Conservation (phyloP, 257 asterid species). For the Gentiana dahurica region DNA sequence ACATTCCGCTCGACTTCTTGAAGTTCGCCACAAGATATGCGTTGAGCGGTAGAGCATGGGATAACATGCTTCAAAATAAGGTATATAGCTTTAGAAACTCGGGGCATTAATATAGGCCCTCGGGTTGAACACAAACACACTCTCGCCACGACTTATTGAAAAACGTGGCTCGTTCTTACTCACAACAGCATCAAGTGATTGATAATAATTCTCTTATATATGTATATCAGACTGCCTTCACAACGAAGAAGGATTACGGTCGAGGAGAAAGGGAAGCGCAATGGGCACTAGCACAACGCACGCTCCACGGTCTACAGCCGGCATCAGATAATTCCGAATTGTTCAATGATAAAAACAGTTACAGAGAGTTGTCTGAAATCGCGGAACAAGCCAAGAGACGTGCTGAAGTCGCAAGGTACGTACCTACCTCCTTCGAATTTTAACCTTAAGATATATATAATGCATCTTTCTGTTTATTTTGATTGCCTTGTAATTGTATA, state of each 20-base stretch:
- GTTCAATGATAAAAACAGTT: slow-evolving; percentile 27
- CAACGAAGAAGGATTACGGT: slow-evolving; percentile 47
- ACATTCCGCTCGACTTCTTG: slow-evolving; percentile 37
- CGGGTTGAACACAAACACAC: not conserved
- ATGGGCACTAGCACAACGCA: slow-evolving; percentile 50
- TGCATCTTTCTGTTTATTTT: not conserved
- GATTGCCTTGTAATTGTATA: not conserved
- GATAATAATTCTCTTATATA: not conserved
- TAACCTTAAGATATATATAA: not conserved
- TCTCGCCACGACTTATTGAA: not conserved
- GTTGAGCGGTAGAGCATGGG: slow-evolving; percentile 41
- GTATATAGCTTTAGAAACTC: slow-evolving; percentile 4
- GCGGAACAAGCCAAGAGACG: slow-evolving; percentile 57
- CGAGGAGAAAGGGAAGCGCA: slow-evolving; percentile 52
- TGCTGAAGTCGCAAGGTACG: slow-evolving; percentile 48
- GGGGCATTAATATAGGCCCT: too few species aligned
- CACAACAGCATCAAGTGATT: not conserved
- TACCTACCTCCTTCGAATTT: not conserved
- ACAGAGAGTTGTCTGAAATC: slow-evolving; percentile 42
- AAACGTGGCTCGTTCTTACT: not conserved
- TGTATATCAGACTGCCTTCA: slow-evolving; percentile 33
- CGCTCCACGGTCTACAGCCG: slow-evolving; percentile 45
- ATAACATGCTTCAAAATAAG: slow-evolving; percentile 31
- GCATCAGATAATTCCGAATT: slow-evolving; percentile 20
- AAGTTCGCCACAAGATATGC: slow-evolving; percentile 32